These are phyloP conservation scores for Halophytophthora batemanensis DNA, from an alignment of 352 stramenopile genomes.

Conservation along the genomic window DNA sequence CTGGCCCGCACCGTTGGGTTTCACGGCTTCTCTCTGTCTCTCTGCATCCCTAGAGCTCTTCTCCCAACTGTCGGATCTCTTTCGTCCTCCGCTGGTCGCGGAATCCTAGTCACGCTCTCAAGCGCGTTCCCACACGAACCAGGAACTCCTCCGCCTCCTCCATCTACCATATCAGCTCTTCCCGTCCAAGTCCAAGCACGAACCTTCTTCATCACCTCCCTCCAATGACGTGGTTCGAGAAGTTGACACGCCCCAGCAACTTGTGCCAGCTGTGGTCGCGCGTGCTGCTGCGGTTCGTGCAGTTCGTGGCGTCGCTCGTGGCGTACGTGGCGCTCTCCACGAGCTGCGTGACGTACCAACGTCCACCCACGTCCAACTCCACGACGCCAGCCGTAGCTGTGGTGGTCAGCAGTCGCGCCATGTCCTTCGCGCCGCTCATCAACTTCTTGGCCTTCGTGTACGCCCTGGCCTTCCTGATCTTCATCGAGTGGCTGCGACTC, in stretches of 20 bases:
- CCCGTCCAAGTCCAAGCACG: background rate
- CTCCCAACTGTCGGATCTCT: too few species aligned
- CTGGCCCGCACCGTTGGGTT: too few species aligned
- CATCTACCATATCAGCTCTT: background rate
- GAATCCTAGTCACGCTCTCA: too few species aligned
- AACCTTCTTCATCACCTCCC: background rate
- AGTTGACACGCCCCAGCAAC: background rate
- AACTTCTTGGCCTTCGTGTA: constrained; percentile 71
- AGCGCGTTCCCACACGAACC: too few species aligned
- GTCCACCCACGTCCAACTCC: constrained; percentile 5
- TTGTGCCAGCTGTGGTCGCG: constrained; percentile 30
- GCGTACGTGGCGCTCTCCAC: constrained; percentile 52
- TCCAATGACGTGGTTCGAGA: constrained; percentile 1
- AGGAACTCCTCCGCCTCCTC: background rate
- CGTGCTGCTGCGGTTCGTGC: constrained; percentile 51
- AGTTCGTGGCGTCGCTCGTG: constrained; percentile 55
- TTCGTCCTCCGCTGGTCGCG: background rate
- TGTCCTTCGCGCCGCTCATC: constrained; percentile 53
- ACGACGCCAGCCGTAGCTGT: constrained; percentile 37
- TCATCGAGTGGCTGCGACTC: constrained; percentile 42
- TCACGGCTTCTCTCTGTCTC: too few species aligned
- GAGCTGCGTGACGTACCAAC: constrained; percentile 33
- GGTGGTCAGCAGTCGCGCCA: constrained; percentile 45
- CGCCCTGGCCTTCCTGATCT: constrained; percentile 49
- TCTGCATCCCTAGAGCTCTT: background rate